Conservation (phyloP, 1,284 basidiomycete species). For the Filobasidium uniguttulatum region DNA sequence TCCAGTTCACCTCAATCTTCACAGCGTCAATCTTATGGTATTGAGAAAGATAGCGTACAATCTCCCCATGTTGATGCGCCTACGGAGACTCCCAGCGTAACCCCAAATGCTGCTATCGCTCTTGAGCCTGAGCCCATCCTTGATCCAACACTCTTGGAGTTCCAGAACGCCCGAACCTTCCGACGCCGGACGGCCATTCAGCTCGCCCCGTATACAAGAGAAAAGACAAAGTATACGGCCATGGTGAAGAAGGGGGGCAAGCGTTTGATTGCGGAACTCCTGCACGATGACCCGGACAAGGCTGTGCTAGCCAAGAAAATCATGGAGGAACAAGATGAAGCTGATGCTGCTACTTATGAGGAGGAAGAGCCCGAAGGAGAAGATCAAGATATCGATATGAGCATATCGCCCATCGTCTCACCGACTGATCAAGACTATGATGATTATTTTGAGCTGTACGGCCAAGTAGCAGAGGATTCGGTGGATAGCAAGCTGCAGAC, state of each 20-base stretch:
- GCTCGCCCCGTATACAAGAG: conserved; percentile 35
- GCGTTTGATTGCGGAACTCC: conserved; percentile 9
- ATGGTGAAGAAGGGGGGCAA: conserved; percentile 23
- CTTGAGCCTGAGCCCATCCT: background rate
- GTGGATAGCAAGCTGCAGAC: conserved; percentile 2
- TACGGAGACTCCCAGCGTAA: background rate
- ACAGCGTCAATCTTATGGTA: too few relatives aligned
- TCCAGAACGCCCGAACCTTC: conserved; percentile 31
- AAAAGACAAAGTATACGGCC: conserved; percentile 30
- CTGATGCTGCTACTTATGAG: background rate
- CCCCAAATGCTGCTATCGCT: background rate
- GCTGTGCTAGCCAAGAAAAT: background rate
- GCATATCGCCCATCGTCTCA: background rate
- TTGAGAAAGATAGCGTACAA: background rate
- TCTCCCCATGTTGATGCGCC: background rate
- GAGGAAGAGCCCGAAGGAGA: conserved; percentile 5
- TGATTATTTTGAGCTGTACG: conserved; percentile 27
- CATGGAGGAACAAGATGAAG: background rate
- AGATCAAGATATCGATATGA: conserved; percentile 5
- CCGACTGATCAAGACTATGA: conserved; percentile 24
- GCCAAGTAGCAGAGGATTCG: conserved; percentile 20
- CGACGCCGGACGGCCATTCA: conserved; percentile 34
- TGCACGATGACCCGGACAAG: conserved; percentile 8
- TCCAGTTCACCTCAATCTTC: too few relatives aligned
- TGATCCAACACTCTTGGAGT: conserved; percentile 23